Percentiles rank a stretch among this genome's conserved stretches.
Conservation (phyloP, 768 basidiomycete species). For the Kwoniella heveanensis region DNA sequence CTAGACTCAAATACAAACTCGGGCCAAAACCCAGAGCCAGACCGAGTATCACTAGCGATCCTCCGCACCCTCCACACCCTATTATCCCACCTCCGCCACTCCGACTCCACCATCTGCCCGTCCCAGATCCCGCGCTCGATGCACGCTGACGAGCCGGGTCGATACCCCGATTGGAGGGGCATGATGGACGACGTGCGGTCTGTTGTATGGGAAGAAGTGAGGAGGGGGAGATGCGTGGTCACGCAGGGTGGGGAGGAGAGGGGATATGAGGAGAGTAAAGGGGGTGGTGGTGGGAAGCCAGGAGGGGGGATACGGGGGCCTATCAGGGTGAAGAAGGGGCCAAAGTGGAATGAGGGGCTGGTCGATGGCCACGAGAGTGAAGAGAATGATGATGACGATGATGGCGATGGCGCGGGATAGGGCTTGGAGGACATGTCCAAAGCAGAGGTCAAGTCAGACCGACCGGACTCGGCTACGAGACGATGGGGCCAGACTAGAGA, state of each 20-base stretch:
- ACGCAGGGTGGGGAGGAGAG: slow-evolving; percentile 41
- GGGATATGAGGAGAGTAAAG: not conserved
- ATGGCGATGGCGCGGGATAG: too few relatives aligned
- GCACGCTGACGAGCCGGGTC: slow-evolving; percentile 19
- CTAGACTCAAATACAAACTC: not conserved
- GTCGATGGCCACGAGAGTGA: not conserved
- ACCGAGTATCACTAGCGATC: not conserved
- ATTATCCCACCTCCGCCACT: slow-evolving; percentile 18
- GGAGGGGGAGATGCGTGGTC: slow-evolving; percentile 30
- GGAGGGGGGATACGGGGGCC: slow-evolving; percentile 39
- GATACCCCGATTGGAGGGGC: slow-evolving; percentile 41
- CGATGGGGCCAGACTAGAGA: too few relatives aligned
- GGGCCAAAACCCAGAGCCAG: not conserved
- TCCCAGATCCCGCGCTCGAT: slow-evolving; percentile 42
- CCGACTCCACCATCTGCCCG: slow-evolving; percentile 40
- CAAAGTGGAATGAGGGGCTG: slow-evolving; percentile 25
- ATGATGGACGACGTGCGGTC: slow-evolving; percentile 45
- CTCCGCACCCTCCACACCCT: slow-evolving; percentile 21
- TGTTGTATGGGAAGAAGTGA: slow-evolving; percentile 40
- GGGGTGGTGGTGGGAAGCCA: slow-evolving; percentile 10
- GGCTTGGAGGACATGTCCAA: too few relatives aligned
- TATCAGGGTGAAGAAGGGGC: slow-evolving; percentile 40
- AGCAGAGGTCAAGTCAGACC: too few relatives aligned
- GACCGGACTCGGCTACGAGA: too few relatives aligned
- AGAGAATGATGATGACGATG: too few relatives aligned